Percentiles rank a stretch among this genome's conserved stretches.
Conservation (phyloP, 805 yeast species). For the Candida multigemmis region DNA sequence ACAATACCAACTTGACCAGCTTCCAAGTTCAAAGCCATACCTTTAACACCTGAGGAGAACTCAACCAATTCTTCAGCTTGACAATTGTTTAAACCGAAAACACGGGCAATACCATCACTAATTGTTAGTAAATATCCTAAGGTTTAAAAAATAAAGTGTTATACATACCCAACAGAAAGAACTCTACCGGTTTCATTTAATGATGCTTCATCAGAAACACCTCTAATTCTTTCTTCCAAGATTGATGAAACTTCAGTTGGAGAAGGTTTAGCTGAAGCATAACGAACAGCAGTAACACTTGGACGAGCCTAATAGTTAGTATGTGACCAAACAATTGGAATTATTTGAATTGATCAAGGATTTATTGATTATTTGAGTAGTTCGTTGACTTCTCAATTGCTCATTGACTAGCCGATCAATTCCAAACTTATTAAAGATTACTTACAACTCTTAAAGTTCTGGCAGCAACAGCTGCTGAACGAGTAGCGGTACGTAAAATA, state of each 20-base stretch:
- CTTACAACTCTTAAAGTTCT: conserved; percentile 27
- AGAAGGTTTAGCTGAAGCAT: conserved; percentile 93
- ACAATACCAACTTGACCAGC: conserved; percentile 99
- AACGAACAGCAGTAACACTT: conserved; percentile 61
- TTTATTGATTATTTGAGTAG: too few relatives aligned
- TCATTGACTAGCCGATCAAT: background rate
- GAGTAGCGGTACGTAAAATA: conserved; percentile 76
- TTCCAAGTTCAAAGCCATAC: conserved; percentile 99
- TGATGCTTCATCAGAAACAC: conserved; percentile 95
- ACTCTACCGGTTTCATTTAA: conserved; percentile 99
- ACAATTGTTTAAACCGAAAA: conserved; percentile 97
- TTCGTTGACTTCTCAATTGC: too few relatives aligned
- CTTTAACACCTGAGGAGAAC: conserved; percentile 98
- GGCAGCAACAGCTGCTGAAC: conserved; percentile 50
- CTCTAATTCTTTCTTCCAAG: conserved; percentile 98
- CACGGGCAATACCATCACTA: conserved; percentile 99
- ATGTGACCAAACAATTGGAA: conserved; percentile 2
- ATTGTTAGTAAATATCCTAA: conserved; percentile 25
- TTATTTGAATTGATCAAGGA: conserved; percentile 1
- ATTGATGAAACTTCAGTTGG: conserved; percentile 99
- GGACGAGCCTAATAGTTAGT: conserved; percentile 62
- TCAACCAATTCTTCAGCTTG: conserved; percentile 99
- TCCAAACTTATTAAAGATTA: conserved; percentile 5
- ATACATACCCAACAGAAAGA: conserved; percentile 85
- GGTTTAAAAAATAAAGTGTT: background rate